These are phyloP conservation scores for Candida ipomoeae DNA, from an alignment of 805 yeast genomes.

Conservation along the genomic window DNA sequence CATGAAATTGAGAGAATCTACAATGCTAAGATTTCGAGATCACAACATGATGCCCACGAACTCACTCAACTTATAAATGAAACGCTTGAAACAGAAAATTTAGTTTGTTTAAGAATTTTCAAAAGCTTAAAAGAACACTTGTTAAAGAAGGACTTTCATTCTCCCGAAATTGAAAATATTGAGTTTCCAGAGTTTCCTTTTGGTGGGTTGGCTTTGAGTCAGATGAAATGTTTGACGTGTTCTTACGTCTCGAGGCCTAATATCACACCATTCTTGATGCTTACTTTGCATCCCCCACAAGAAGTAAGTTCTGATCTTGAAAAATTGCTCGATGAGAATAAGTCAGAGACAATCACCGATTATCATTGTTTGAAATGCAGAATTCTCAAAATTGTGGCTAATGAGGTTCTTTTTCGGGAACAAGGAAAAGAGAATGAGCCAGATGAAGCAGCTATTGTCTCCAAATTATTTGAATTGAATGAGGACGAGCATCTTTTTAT, in stretches of 20 bases:
- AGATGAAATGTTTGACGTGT: conserved; percentile 68
- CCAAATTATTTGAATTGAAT: conserved; percentile 32
- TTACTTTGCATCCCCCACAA: conserved; percentile 75
- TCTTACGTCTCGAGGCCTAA: conserved; percentile 54
- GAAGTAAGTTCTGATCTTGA: conserved; percentile 42
- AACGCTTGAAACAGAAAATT: conserved; percentile 65
- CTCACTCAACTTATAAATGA: conserved; percentile 77
- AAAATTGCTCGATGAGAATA: conserved; percentile 51
- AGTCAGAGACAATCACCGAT: conserved; percentile 67
- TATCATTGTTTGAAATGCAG: conserved; percentile 79
- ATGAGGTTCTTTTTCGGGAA: conserved; percentile 25
- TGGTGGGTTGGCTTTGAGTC: conserved; percentile 60
- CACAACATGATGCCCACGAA: conserved; percentile 96
- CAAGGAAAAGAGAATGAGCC: conserved; percentile 22
- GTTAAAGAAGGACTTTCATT: background rate
- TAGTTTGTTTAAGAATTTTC: conserved; percentile 35
- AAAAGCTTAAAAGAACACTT: conserved; percentile 15
- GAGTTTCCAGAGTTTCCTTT: conserved; percentile 68
- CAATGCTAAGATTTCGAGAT: conserved; percentile 67
- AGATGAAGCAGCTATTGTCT: conserved; percentile 23
- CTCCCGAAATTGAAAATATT: conserved; percentile 11
- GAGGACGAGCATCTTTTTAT: conserved; percentile 41
- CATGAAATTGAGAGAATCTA: conserved; percentile 68
- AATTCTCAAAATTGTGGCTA: conserved; percentile 25
- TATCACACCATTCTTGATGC: conserved; percentile 59